A percentile compares a stretch with the other conserved stretches of the same genome.
These are phyloP conservation scores for Hevea brasiliensis DNA, from an alignment of 345 rosid species.

Conservation along the genomic window DNA sequence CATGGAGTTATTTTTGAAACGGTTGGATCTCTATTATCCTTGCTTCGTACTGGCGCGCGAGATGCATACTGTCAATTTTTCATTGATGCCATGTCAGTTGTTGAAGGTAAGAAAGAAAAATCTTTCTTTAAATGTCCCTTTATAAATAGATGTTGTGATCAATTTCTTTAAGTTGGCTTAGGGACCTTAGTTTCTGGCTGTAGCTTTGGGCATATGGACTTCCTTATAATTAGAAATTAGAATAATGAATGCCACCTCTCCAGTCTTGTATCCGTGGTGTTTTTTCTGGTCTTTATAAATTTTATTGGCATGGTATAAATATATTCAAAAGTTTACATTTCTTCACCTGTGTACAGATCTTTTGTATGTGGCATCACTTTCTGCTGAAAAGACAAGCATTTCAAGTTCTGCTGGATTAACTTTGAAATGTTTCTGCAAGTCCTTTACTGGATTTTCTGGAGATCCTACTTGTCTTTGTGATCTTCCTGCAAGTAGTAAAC, in stretches of 20 bases:
- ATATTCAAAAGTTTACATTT: constrained; percentile 14
- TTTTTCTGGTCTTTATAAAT: neutral
- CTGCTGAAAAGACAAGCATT: constrained; percentile 29
- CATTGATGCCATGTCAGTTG: constrained; percentile 59
- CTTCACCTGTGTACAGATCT: constrained; percentile 51
- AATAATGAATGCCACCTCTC: neutral
- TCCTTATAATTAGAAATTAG: neutral
- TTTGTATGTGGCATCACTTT: constrained; percentile 46
- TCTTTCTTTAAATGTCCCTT: neutral
- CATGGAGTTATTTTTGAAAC: constrained; percentile 83
- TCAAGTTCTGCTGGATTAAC: constrained; percentile 34
- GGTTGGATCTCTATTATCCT: constrained; percentile 71
- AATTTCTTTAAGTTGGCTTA: constrained; percentile 4
- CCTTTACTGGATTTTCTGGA: constrained; percentile 51
- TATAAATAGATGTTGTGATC: neutral
- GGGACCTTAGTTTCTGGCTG: neutral
- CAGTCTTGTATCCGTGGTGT: neutral
- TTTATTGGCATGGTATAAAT: neutral
- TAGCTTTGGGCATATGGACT: neutral
- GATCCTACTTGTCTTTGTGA: constrained; percentile 60
- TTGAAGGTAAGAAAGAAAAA: constrained; percentile 64
- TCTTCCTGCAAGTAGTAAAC: constrained; percentile 63
- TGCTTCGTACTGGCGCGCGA: constrained; percentile 77
- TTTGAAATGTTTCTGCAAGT: constrained; percentile 62
- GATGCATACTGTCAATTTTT: constrained; percentile 77